Conservation (phyloP, 768 basidiomycete genomes). For the Pleurotus platypus region DNA sequence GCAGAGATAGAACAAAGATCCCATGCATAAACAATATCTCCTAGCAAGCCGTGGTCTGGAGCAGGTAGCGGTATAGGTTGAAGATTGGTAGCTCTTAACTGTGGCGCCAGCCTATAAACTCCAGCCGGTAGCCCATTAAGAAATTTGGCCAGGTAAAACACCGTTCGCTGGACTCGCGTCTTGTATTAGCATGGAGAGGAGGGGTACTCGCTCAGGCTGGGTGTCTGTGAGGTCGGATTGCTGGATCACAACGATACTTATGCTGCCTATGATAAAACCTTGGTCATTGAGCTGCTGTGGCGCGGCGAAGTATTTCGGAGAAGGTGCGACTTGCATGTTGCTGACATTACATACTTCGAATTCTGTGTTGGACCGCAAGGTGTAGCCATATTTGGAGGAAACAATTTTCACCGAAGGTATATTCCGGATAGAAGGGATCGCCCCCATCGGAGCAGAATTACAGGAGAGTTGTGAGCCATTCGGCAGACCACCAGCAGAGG, state of each 20-base stretch:
- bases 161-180: slow-evolving; percentile 34
- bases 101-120: slow-evolving; percentile 54
- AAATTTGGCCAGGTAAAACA: slow-evolving; percentile 40
- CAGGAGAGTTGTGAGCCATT: slow-evolving; percentile 19
- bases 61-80: slow-evolving; percentile 54
- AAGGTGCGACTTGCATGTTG: slow-evolving; percentile 39
- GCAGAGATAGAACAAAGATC: background rate
- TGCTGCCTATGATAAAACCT: too few species aligned
- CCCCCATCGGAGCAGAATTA: slow-evolving; percentile 56
- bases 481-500: too few species aligned
- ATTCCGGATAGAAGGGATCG: slow-evolving; percentile 42
- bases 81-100: slow-evolving; percentile 56
- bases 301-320: too few species aligned
- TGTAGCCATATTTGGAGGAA: slow-evolving; percentile 38
- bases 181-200: too few species aligned
- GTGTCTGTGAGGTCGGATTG: too few species aligned
- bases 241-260: too few species aligned
- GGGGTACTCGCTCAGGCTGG: too few species aligned
- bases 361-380: slow-evolving; percentile 36
- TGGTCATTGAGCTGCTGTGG: slow-evolving; percentile 31
- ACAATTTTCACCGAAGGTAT: slow-evolving; percentile 49
- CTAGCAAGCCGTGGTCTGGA: slow-evolving; percentile 57
- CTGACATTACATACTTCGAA: slow-evolving; percentile 45
- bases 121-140: slow-evolving; percentile 51
- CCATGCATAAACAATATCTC: slow-evolving; percentile 60